phyloP scores from a whole-genome alignment of 768 basidiomycete species.

The Cytidiella melzeri region DNA sequence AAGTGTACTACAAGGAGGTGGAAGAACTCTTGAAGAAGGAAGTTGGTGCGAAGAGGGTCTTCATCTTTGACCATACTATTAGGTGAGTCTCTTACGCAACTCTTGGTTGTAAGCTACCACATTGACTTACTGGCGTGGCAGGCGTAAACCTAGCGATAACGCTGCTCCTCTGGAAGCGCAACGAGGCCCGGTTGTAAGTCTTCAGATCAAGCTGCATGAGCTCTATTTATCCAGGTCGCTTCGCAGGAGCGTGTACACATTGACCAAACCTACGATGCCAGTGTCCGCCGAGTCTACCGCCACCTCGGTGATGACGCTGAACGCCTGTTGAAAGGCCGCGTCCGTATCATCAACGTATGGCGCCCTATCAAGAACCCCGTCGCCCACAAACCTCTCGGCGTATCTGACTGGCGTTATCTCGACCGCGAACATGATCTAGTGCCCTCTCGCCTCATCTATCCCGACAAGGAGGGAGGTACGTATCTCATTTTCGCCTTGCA shows the following conservation, averaged over 20 bases:
- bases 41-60: constrained; percentile 32
- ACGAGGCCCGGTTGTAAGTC: constrained; percentile 30
- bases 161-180: constrained; percentile 2
- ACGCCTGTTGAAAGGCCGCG: constrained; percentile 33
- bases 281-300: constrained; percentile 30
- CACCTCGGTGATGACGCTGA: constrained; percentile 38
- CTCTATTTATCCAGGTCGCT: background rate
- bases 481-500: background rate
- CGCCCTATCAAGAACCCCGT: constrained; percentile 36
- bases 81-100: no score
- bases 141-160: constrained; percentile 13
- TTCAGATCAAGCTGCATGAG: constrained; percentile 4
- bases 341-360: constrained; percentile 43
- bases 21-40: constrained; percentile 35
- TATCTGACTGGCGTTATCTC: constrained; percentile 35
- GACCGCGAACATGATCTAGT: constrained; percentile 32
- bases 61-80: constrained; percentile 42
- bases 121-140: no score
- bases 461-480: constrained; percentile 27
- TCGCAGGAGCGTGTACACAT: constrained; percentile 36
- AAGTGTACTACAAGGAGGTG: constrained; percentile 36
- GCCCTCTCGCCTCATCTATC: constrained; percentile 31
- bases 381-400: constrained; percentile 35
- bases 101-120: no score
- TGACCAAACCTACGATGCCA: constrained; percentile 36